phyloP scores from a whole-genome alignment of 805 yeast species.

The Cyberlindnera euphorbiiphila region DNA sequence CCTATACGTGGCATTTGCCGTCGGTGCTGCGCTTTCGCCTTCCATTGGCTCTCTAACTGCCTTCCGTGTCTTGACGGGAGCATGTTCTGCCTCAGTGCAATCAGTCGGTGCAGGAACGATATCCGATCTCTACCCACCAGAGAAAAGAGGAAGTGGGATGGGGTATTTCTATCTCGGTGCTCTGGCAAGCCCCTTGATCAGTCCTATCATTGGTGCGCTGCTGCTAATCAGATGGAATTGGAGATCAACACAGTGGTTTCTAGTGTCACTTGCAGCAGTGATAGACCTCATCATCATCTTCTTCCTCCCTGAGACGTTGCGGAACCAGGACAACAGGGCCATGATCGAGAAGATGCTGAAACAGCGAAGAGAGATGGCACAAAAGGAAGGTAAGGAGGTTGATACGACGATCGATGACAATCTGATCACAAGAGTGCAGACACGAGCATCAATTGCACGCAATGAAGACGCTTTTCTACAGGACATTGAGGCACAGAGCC shows the following conservation, averaged over 20 bases:
- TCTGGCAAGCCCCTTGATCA: conserved; percentile 70
- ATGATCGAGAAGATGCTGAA: conserved; percentile 44
- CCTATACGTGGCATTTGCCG: conserved; percentile 58
- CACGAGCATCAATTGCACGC: conserved; percentile 9
- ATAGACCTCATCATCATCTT: conserved; percentile 47
- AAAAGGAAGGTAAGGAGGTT: too few relatives aligned
- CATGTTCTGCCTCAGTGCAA: conserved; percentile 80
- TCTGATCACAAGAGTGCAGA: conserved; percentile 7
- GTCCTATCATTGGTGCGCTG: conserved; percentile 80
- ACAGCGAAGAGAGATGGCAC: conserved; percentile 24
- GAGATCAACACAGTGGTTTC: conserved; percentile 87
- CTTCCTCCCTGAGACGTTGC: conserved; percentile 72
- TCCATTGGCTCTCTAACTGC: conserved; percentile 59
- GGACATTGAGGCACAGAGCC: conserved; percentile 10
- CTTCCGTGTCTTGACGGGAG: conserved; percentile 71
- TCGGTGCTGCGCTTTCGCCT: conserved; percentile 69
- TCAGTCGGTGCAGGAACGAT: conserved; percentile 89
- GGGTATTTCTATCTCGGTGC: conserved; percentile 81
- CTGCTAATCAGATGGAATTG: conserved; percentile 72
- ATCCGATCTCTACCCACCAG: conserved; percentile 63
- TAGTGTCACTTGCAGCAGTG: conserved; percentile 62
- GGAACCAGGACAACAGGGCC: conserved; percentile 49
- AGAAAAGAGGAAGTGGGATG: conserved; percentile 73
- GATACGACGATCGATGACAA: conserved; percentile 1
- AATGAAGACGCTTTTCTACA: conserved; percentile 7